Evolutionary conservation across 805 yeast genomes (phyloP), one percentile per base, ranked within the genome.

Genomic region (Wickerhamomyces strasburgensis): DNA sequence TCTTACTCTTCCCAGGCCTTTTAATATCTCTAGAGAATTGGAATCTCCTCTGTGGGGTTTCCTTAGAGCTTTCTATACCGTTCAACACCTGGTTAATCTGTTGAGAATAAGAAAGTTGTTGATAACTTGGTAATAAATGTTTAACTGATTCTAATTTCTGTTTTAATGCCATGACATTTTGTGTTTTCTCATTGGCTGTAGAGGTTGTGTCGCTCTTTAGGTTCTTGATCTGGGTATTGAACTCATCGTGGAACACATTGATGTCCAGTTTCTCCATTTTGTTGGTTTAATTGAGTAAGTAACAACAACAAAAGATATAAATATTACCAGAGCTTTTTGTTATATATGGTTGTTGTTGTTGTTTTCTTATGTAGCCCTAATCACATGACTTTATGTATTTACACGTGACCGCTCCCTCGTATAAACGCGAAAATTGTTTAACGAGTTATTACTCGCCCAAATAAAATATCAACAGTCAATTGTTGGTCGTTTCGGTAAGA

Each of bases 61-160:
- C 3, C 6, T 14, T 4, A 3, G 14, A 13, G 27, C 11, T 3
- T n/a, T 34, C 38, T 9, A 35, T 33, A 11, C 33, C 13, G 6
- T 37, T 40, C 13, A 44, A 26, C 11, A 44, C 25, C 3, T 34
- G 6, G 8, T 37, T 33, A 3, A 49, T 27, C 21, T 44, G 41
- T 8, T 43, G 46, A 5, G 51, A 44, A 29, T 52, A 53, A 0
- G 48, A 34, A 5, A 43, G 40, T 24, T 44, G 49, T 21, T 50
- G 52, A 30, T 53, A 49, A 4, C 32, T 29, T 3, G 57, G 55
- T 3, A 53, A 35, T 4, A 43, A 13, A 28, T 53, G 56, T 0
- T 46, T 31, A 3, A 48, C 33, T 11, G 35, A 24, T 18, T 44
- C 50, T 3, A 53, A 33, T 10, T 42, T 33, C 7, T 31, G 30